A percentile compares a stretch with the other conserved stretches of the same genome.
Conservation (phyloP, 345 rosid genomes). For the Draba incana region DNA sequence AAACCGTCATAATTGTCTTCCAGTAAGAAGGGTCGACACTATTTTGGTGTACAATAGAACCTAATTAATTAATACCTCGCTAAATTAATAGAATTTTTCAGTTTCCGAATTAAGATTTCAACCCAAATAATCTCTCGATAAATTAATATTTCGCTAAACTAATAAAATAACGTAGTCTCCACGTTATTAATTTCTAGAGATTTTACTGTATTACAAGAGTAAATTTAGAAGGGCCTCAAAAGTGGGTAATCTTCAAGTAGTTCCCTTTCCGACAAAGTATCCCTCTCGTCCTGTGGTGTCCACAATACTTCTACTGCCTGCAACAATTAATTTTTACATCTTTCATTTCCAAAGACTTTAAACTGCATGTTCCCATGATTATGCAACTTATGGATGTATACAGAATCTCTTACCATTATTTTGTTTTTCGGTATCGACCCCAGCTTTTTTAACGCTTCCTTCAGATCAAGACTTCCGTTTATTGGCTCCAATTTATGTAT, state of each 20-base stretch:
- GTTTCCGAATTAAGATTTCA: no score
- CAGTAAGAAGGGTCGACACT: no score
- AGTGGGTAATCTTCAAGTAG: conserved; percentile 89
- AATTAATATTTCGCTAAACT: no score
- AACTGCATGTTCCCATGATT: background rate
- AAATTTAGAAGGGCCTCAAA: conserved; percentile 70
- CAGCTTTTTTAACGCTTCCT: conserved; percentile 82
- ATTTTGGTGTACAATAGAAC: no score
- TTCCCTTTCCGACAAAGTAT: conserved; percentile 71
- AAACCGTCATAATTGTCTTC: no score
- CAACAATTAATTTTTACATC: conserved; percentile 3
- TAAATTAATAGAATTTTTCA: no score
- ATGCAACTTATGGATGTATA: background rate
- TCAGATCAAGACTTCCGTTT: conserved; percentile 69
- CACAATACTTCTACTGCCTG: conserved; percentile 97
- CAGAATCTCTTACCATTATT: conserved; percentile 57
- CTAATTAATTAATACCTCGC: no score
- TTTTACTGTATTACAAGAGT: background rate
- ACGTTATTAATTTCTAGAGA: no score
- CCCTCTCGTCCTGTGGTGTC: conserved; percentile 92
- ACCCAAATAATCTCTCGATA: no score
- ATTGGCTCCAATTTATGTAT: conserved; percentile 71
- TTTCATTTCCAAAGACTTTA: conserved; percentile 18
- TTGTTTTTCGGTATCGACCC: conserved; percentile 73
- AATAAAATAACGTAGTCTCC: no score